These are phyloP conservation scores for Boletus speciosus DNA, from an alignment of 768 basidiomycete genomes.

Conservation along the genomic window DNA sequence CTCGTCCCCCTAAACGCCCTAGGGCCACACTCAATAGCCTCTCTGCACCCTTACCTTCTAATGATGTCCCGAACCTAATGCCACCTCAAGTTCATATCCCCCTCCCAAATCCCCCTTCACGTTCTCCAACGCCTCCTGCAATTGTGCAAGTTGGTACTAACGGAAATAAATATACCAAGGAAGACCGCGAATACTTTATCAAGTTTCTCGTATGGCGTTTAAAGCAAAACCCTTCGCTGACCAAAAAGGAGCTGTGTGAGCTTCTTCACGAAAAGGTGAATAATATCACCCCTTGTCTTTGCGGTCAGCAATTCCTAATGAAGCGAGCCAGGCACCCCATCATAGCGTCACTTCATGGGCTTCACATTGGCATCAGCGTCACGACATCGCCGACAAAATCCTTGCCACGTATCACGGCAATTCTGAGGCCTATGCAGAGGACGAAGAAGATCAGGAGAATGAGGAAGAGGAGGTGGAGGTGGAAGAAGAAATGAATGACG, in stretches of 20 bases:
- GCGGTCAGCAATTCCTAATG: slow-evolving; percentile 2
- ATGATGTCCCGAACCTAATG: slow-evolving; percentile 46
- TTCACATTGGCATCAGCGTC: slow-evolving; percentile 63
- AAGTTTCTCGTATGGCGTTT: slow-evolving; percentile 63
- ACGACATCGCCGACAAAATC: slow-evolving; percentile 66
- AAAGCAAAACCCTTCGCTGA: slow-evolving; percentile 49
- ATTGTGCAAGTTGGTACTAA: slow-evolving; percentile 41
- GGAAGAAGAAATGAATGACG: slow-evolving; percentile 22
- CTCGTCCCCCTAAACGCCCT: slow-evolving; percentile 30
- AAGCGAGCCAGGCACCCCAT: slow-evolving; percentile 53
- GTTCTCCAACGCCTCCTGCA: slow-evolving; percentile 67
- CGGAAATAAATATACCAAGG: slow-evolving; percentile 63
- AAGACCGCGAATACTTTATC: slow-evolving; percentile 65
- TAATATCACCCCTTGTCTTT: not conserved
- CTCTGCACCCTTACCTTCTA: slow-evolving; percentile 38
- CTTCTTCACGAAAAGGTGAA: slow-evolving; percentile 53
- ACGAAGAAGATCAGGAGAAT: slow-evolving; percentile 36
- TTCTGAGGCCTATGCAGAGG: slow-evolving; percentile 33
- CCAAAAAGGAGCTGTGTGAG: slow-evolving; percentile 52
- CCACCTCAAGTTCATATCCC: slow-evolving; percentile 59
- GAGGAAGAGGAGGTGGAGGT: slow-evolving; percentile 31
- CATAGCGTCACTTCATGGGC: slow-evolving; percentile 62
- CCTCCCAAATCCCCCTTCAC: slow-evolving; percentile 60
- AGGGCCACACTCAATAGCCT: slow-evolving; percentile 57
- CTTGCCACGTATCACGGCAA: slow-evolving; percentile 34